A percentile compares a stretch with the other conserved stretches of the same genome.
Evolutionary conservation across 768 basidiomycete genomes (phyloP).

Genomic region (Auricularia cornea): DNA sequence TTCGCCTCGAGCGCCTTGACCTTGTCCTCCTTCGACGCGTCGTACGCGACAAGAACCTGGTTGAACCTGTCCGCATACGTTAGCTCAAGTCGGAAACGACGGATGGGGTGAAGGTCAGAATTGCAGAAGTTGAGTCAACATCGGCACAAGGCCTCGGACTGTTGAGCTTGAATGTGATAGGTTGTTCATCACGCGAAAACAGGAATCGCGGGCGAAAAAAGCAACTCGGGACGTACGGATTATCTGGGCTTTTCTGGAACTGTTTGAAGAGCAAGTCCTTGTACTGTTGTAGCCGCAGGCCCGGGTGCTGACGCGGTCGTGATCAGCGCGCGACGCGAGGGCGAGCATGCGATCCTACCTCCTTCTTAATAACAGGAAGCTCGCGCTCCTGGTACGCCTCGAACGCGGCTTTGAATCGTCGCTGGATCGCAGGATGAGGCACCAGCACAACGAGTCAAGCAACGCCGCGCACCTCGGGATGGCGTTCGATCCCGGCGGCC

Average conservation of each 20-base stretch:
- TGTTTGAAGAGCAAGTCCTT: conserved; percentile 86
- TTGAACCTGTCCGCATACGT: conserved; percentile 73
- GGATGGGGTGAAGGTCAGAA: not conserved
- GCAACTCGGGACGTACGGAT: conserved; percentile 54
- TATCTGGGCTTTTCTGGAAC: conserved; percentile 95
- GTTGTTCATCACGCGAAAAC: not conserved
- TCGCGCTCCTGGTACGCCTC: conserved; percentile 86
- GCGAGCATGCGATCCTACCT: conserved; percentile 38
- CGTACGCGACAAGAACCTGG: conserved; percentile 68
- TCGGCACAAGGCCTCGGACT: not conserved
- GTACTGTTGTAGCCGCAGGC: conserved; percentile 85
- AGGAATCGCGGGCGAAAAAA: not conserved
- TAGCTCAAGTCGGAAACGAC: too few relatives aligned
- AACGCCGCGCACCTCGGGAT: conserved; percentile 68
- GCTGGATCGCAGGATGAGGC: conserved; percentile 35
- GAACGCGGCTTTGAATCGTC: conserved; percentile 89
- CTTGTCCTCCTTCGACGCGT: conserved; percentile 83
- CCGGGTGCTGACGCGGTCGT: conserved; percentile 60
- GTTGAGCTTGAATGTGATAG: not conserved
- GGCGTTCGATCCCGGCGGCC: conserved; percentile 78
- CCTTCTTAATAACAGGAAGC: conserved; percentile 64
- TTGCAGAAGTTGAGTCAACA: not conserved
- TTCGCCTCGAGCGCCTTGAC: conserved; percentile 64
- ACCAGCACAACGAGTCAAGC: conserved; percentile 4
- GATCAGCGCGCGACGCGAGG: conserved; percentile 7